Evolutionary conservation across 805 yeast species (phyloP), one percentile per base, ranked within the genome.

Genomic region (Barnettozyma siamensis): DNA sequence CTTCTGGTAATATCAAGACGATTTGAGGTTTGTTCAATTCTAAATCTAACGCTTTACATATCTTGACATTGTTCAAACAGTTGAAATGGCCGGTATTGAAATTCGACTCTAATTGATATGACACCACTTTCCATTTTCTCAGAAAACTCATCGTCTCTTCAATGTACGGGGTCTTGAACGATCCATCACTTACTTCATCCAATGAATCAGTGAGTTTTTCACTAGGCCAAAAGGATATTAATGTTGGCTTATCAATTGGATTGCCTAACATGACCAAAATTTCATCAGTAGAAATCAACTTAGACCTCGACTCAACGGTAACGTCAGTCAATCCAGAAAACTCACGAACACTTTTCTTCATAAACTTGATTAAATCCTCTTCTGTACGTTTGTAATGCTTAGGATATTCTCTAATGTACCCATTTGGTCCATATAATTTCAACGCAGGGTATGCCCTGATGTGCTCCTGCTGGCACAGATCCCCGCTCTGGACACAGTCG

Each of bases 401-500:
- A 1, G 86, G 84, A 54, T 65, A 81, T 23, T 73, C 64, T 58
- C 63, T 50, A 53, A 62, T 51, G 59, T 54, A 57, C 40, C 75
- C 76, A 19, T 65, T 63, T 0, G 88, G 83, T 1, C 78, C 78
- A 63, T 83, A 89, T 8, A 91, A 67, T 41, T 83, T 68, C 31
- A 91, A 62, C 17, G 72, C 65, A 6, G 99, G 99, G 58, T 75
- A 89, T n/a, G 66, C 73, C 16, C 43, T 51, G 42, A 91, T 73
- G 3, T 72, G 70, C 60, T 86, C 85, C 19, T 78, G 66, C 8
- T 63, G 67, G 63, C 99, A 93, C 40, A 93, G 66, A 58, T 91
- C 98, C 11, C 95, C 96, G 55, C 82, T 74, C 35, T 76, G 86
- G 8, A 84, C 74, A 64, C 99, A 93, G 62, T 93, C 79, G 28